phyloP scores from a whole-genome alignment of 305 asterid genomes.

The Fraxinus velutina region DNA sequence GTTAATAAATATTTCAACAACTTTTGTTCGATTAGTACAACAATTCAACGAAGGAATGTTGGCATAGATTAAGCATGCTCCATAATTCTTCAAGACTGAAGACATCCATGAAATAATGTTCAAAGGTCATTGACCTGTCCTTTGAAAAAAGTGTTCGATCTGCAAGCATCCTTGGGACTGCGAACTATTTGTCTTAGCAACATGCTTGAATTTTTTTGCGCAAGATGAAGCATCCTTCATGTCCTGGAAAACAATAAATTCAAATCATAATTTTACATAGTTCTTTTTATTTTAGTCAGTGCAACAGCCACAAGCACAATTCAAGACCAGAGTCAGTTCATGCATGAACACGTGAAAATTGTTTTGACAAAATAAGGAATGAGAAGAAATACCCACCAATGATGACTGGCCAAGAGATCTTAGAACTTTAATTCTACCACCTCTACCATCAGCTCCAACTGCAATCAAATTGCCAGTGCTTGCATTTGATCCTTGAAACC shows the following conservation, averaged over 20 bases:
- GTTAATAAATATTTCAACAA: not conserved
- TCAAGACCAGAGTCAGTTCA: not conserved
- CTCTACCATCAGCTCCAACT: slow-evolving; percentile 94
- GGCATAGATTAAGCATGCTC: not conserved
- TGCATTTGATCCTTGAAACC: slow-evolving; percentile 38
- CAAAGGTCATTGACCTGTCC: slow-evolving; percentile 33
- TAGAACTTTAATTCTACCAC: slow-evolving; percentile 74
- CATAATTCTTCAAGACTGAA: not conserved
- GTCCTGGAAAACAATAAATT: slow-evolving; percentile 36
- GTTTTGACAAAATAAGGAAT: slow-evolving; percentile 8
- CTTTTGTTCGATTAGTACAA: not conserved
- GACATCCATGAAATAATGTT: not conserved
- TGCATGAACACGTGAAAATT: not conserved
- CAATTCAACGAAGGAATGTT: not conserved
- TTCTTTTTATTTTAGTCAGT: not conserved
- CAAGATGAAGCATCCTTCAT: slow-evolving; percentile 31
- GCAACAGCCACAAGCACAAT: not conserved
- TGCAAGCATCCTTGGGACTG: slow-evolving; percentile 59
- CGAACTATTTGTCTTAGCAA: slow-evolving; percentile 36
- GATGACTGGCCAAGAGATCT: slow-evolving; percentile 57
- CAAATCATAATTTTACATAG: not conserved
- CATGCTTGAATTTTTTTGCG: slow-evolving; percentile 42
- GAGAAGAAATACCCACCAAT: slow-evolving; percentile 40
- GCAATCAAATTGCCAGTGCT: slow-evolving; percentile 59
- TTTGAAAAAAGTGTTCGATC: slow-evolving; percentile 78